phyloP scores from a whole-genome alignment of 345 rosid genomes.

The Mangifera indica region DNA sequence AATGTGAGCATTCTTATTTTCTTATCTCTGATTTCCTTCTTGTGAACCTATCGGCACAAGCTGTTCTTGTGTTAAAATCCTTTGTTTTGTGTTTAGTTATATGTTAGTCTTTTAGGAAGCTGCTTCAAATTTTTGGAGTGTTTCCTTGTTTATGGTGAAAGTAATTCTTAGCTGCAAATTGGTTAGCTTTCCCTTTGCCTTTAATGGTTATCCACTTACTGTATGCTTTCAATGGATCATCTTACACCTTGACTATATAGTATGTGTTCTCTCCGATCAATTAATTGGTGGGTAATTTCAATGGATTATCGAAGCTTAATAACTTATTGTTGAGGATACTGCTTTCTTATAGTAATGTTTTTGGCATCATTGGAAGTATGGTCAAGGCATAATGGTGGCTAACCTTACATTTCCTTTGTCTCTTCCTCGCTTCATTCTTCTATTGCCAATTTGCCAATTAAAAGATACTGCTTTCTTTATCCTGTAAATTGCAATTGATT shows the following conservation, averaged over 20 bases:
- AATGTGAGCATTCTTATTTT: conserved; percentile 47
- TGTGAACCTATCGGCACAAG: background rate
- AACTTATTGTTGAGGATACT: background rate
- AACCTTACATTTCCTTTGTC: too few species aligned
- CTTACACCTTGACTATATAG: background rate
- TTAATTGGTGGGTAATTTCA: background rate
- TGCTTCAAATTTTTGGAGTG: background rate
- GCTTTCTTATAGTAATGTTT: too few species aligned
- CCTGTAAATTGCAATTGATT: background rate
- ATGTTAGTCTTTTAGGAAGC: background rate
- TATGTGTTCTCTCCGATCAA: background rate
- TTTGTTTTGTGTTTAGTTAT: background rate
- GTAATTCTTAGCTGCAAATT: background rate
- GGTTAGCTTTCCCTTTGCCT: background rate
- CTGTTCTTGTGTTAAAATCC: background rate
- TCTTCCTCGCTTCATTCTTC: background rate
- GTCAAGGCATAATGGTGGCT: background rate
- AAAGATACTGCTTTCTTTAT: background rate
- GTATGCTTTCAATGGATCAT: background rate
- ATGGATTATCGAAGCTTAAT: too few species aligned
- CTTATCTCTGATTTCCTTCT: conserved; percentile 9
- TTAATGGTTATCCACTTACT: too few species aligned
- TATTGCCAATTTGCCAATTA: background rate
- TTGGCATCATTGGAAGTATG: background rate
- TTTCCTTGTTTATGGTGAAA: background rate